Conservation (phyloP, 2,329 filamentous ascomycete genomes). For the Claviceps paspali region DNA sequence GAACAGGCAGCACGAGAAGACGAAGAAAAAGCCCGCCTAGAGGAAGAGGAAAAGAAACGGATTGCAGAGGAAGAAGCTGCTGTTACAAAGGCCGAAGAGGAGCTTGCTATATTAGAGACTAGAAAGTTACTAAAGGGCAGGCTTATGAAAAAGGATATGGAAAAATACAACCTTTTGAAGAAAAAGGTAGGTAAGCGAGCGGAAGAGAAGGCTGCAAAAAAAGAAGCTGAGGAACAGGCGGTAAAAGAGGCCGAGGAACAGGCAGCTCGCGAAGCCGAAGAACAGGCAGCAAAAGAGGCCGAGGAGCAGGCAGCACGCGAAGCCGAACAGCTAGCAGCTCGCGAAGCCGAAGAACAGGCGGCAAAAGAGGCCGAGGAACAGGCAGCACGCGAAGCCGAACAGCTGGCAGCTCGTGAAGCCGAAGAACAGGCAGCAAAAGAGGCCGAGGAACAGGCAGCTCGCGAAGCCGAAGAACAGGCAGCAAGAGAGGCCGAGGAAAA, state of each 20-base stretch:
- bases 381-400: conserved; percentile 14
- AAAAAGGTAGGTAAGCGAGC: conserved; percentile 20
- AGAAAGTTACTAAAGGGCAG: conserved; percentile 36
- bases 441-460: conserved; percentile 15
- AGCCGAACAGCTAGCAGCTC: neutral
- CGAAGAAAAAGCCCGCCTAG: conserved; percentile 10
- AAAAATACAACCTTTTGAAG: conserved; percentile 25
- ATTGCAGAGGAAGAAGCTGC: conserved; percentile 11
- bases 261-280: conserved; percentile 22
- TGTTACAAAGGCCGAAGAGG: conserved; percentile 18
- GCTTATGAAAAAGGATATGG: conserved; percentile 28
- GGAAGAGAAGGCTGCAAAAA: conserved; percentile 14
- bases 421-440: conserved; percentile 25
- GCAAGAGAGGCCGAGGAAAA: conserved; percentile 17
- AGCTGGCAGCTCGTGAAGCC: conserved; percentile 20
- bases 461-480: conserved; percentile 10
- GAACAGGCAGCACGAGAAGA: neutral
- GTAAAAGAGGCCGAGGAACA: conserved; percentile 23
- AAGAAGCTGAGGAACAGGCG: conserved; percentile 19
- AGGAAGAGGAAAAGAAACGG: conserved; percentile 13
- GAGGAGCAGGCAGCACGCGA: neutral
- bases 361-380: neutral
- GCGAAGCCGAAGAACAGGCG: conserved; percentile 8
- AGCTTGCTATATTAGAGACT: conserved; percentile 25
- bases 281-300: conserved; percentile 8